These are phyloP conservation scores for Collariella sp. DNA, from an alignment of 495 filamentous ascomycete genomes.

Conservation along the genomic window DNA sequence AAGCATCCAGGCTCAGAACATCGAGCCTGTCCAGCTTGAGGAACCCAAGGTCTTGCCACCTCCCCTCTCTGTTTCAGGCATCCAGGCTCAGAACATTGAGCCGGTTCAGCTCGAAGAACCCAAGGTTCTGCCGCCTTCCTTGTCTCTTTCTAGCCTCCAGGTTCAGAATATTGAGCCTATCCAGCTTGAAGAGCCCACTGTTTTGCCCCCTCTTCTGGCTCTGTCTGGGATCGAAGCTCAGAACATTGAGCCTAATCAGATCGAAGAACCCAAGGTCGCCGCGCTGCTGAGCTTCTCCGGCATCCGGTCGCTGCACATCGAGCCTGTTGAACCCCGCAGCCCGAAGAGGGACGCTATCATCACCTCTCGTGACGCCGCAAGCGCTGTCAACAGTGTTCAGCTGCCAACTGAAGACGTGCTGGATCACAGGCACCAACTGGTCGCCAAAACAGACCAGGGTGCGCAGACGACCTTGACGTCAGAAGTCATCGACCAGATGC, in stretches of 20 bases:
- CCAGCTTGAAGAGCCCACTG: too few species aligned
- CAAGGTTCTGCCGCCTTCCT: too few species aligned
- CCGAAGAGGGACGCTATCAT: conserved; percentile 43
- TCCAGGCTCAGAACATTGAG: too few species aligned
- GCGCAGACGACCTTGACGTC: conserved; percentile 69
- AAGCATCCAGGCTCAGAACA: conserved; percentile 40
- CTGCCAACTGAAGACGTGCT: conserved; percentile 29
- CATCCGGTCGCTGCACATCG: conserved; percentile 41
- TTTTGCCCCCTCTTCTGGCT: neutral
- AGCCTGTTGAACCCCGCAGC: conserved; percentile 41
- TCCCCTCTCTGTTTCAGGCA: too few species aligned
- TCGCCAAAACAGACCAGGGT: conserved; percentile 52
- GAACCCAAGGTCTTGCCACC: too few species aligned
- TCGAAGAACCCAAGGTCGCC: conserved; percentile 9
- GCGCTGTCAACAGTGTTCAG: conserved; percentile 10
- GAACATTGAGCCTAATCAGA: conserved; percentile 22
- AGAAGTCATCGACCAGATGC: conserved; percentile 58
- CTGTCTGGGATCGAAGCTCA: conserved; percentile 3
- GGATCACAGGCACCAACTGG: conserved; percentile 22
- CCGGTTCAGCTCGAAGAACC: too few species aligned
- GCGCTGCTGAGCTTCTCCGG: conserved; percentile 39
- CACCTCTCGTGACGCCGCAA: conserved; percentile 34
- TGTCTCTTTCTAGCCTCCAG: too few species aligned
- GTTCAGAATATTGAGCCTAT: too few species aligned
- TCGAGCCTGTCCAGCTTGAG: conserved; percentile 43